These are phyloP conservation scores for Aspergillus taichungensis DNA, from an alignment of 495 filamentous ascomycete genomes.

Conservation along the genomic window DNA sequence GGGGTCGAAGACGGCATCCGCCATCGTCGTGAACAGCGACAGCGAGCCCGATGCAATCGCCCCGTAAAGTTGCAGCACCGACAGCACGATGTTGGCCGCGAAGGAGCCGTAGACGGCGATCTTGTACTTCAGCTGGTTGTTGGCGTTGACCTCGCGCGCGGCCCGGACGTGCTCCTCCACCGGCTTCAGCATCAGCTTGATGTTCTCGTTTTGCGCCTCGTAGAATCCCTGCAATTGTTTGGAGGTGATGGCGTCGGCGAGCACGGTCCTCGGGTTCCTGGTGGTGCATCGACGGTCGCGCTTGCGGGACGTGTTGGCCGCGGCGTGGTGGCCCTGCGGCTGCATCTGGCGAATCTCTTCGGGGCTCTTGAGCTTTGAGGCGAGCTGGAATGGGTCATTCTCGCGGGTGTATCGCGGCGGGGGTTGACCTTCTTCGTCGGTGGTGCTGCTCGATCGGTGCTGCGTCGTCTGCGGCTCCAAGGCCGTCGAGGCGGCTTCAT, in stretches of 20 bases:
- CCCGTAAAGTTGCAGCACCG: slow-evolving; percentile 78
- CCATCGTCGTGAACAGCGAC: slow-evolving; percentile 96
- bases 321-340: slow-evolving; percentile 1
- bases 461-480: slow-evolving; percentile 21
- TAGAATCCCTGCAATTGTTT: slow-evolving; percentile 79
- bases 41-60: slow-evolving; percentile 79
- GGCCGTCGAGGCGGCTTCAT: slow-evolving; percentile 30
- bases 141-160: slow-evolving; percentile 67
- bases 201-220: slow-evolving; percentile 84
- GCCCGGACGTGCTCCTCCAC: slow-evolving; percentile 83
- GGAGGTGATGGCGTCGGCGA: slow-evolving; percentile 35
- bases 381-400: slow-evolving; percentile 77
- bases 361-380: slow-evolving; percentile 66
- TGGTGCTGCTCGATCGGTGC: slow-evolving; percentile 25
- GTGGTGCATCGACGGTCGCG: slow-evolving; percentile 41
- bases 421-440: slow-evolving; percentile 59
- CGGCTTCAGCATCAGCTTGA: slow-evolving; percentile 81
- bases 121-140: slow-evolving; percentile 74
- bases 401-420: slow-evolving; percentile 49
- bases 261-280: slow-evolving; percentile 19
- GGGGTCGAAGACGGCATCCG: slow-evolving; percentile 93
- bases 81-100: slow-evolving; percentile 70
- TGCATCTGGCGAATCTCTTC: slow-evolving; percentile 72
- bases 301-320: slow-evolving; percentile 73
- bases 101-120: slow-evolving; percentile 92